Conservation (phyloP, 768 basidiomycete genomes). For the Suillus spraguei region DNA sequence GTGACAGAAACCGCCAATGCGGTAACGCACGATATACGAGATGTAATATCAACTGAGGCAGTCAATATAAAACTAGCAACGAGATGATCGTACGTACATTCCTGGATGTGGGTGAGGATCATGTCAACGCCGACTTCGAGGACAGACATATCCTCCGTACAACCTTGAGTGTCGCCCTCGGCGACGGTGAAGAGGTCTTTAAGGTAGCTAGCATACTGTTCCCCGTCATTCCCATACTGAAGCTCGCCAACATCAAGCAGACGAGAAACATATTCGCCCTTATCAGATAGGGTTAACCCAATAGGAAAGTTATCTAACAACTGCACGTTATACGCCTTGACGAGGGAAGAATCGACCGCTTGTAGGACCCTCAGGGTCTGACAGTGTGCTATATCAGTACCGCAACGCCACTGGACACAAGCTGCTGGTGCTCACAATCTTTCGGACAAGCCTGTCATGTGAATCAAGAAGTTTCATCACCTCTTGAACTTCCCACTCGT, state of each 20-base stretch:
- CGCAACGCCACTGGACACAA: not conserved
- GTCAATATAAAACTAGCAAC: not conserved
- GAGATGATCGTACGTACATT: slow-evolving; percentile 42
- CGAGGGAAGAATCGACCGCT: slow-evolving; percentile 58
- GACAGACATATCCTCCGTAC: slow-evolving; percentile 40
- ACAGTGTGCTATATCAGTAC: slow-evolving; percentile 14
- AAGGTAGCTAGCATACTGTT: slow-evolving; percentile 56
- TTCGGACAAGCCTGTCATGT: slow-evolving; percentile 57
- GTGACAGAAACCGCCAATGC: slow-evolving; percentile 46
- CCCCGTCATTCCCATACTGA: slow-evolving; percentile 51
- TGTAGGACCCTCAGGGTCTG: slow-evolving; percentile 65
- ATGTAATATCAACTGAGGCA: slow-evolving; percentile 39
- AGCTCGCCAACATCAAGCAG: slow-evolving; percentile 59
- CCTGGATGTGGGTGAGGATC: slow-evolving; percentile 50
- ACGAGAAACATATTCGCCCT: slow-evolving; percentile 45
- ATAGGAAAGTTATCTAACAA: slow-evolving; percentile 41
- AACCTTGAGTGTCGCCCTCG: slow-evolving; percentile 36
- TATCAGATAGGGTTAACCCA: slow-evolving; percentile 35
- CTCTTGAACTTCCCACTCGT: slow-evolving; percentile 73
- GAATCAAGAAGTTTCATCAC: slow-evolving; percentile 71
- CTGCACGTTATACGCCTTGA: slow-evolving; percentile 56
- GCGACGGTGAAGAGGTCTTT: slow-evolving; percentile 41
- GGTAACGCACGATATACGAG: slow-evolving; percentile 47
- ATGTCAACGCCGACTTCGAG: slow-evolving; percentile 60
- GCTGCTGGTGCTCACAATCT: slow-evolving; percentile 46